Base-by-base conservation (phyloP, 345 rosid species). In the Eucalyptus lansdowneana region DNA sequence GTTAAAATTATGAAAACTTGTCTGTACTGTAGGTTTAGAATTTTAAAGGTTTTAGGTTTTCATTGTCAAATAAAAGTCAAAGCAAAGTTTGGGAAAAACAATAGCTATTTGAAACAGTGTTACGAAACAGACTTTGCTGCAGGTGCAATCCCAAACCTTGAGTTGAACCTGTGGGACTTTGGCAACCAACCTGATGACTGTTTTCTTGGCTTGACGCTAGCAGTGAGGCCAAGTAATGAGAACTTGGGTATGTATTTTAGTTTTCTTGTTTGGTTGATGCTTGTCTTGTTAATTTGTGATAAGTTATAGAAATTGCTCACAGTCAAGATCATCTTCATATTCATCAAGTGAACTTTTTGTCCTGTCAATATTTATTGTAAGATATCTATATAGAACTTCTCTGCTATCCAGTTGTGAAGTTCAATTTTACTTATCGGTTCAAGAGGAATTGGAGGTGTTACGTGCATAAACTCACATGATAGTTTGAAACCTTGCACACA, bases 151-250 rank as follows among this genome's bases (percentile, higher is more conserved):
- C 99, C 98, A 91, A 97, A 96, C 93, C 99, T 97, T 54, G 99
- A 97, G 94, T 91, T 97, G 92, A 97, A 95, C 90, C 96, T 97
- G 50, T 96, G 99, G 99, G 94, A 96, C 95, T 97, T 97, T 60
- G 94, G 95, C 90, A 90, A 94, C 81, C 94, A 96, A 93, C 92
- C 96, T 86, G 98, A 97, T 88, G 99, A 97, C 88, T 96, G 97
- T 91, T 97, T 96, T 90, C 97, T 97, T 90, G 99, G 99, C 90
- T 92, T 97, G 92, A 96, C 99, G 4, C 93, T 97, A 58, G 99
- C 98, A 34, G 96, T 96, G 89, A 96, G 95, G 89, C 99, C 99
- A 87, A 97, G 98, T 91, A 92, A 94, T 90, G 92, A 97, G 87
- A 94, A 94, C 91, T 88, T 95, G 60, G 96, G 99, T 97, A 92